Conservation (phyloP, 2,329 filamentous ascomycete species). For the Lasiodiplodia hormozganensis region DNA sequence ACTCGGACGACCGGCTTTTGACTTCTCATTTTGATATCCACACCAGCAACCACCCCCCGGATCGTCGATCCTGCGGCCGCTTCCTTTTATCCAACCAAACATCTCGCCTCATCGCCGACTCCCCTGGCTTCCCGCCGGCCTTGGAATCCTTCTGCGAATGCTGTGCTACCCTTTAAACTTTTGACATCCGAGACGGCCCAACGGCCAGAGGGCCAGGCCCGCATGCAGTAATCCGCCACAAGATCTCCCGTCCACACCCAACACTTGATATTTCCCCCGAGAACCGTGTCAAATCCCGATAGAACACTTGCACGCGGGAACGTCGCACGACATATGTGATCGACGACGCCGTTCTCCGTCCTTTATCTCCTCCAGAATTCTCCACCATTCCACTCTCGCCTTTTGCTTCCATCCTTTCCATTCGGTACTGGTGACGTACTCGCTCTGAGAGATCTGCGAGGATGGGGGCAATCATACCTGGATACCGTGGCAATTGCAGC, state of each 20-base stretch:
- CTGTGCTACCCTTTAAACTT: slow-evolving; percentile 15
- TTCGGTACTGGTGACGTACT: not conserved
- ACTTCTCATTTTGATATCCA: too few relatives aligned
- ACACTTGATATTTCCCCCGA: not conserved
- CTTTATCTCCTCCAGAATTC: not conserved
- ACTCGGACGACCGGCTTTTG: too few relatives aligned
- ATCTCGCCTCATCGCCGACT: not conserved
- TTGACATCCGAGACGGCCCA: not conserved
- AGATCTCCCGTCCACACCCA: not conserved
- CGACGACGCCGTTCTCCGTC: not conserved
- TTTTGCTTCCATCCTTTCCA: not conserved
- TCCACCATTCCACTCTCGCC: not conserved
- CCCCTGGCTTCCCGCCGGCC: slow-evolving; percentile 8
- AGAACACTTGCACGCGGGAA: not conserved
- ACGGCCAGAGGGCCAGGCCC: not conserved
- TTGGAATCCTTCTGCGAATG: slow-evolving; percentile 8
- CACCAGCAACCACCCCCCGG: not conserved
- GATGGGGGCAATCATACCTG: not conserved
- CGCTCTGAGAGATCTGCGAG: not conserved
- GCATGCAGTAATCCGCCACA: not conserved
- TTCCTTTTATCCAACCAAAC: slow-evolving; percentile 2
- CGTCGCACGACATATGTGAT: not conserved
- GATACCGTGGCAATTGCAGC: not conserved
- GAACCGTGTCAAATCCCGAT: not conserved
- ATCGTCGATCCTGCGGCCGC: slow-evolving; percentile 10